Percentiles rank a stretch among this genome's conserved stretches.
phyloP scores from a whole-genome alignment of 2,329 filamentous ascomycete species.

The Aureobasidium sp. region DNA sequence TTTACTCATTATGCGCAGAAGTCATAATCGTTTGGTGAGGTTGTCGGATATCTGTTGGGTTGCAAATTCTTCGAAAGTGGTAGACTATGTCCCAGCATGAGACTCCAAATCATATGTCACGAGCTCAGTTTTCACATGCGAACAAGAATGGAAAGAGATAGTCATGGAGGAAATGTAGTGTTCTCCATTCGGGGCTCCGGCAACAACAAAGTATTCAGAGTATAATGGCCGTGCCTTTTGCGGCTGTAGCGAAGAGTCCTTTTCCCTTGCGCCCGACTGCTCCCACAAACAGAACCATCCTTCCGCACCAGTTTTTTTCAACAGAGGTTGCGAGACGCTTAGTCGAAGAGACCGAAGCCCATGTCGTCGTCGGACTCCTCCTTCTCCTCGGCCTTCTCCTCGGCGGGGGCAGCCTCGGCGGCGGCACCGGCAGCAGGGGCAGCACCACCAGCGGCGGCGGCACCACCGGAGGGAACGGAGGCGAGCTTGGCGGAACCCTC shows the following conservation, averaged over 20 bases:
- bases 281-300: conserved; percentile 10
- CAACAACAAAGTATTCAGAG: conserved; percentile 9
- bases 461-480: conserved; percentile 90
- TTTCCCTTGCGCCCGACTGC: conserved; percentile 13
- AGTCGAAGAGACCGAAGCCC: conserved; percentile 68
- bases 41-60: not conserved
- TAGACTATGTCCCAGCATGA: not conserved
- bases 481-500: conserved; percentile 90
- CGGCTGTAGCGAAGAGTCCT: conserved; percentile 8
- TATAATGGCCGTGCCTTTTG: conserved; percentile 13
- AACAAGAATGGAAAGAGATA: not conserved
- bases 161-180: not conserved
- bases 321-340: conserved; percentile 27
- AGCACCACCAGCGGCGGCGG: conserved; percentile 56
- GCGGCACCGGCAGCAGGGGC: conserved; percentile 62
- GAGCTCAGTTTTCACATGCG: not conserved
- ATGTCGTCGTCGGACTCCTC: conserved; percentile 71
- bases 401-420: conserved; percentile 46
- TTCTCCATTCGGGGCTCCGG: conserved; percentile 13
- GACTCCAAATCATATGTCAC: not conserved
- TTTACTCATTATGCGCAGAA: not conserved
- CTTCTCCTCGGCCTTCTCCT: conserved; percentile 66
- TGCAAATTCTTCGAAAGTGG: not conserved
- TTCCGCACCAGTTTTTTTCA: conserved; percentile 4
- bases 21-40: not conserved